Base-by-base conservation (phyloP, 2,329 filamentous ascomycete genomes). In the Fusarium hainanense region DNA sequence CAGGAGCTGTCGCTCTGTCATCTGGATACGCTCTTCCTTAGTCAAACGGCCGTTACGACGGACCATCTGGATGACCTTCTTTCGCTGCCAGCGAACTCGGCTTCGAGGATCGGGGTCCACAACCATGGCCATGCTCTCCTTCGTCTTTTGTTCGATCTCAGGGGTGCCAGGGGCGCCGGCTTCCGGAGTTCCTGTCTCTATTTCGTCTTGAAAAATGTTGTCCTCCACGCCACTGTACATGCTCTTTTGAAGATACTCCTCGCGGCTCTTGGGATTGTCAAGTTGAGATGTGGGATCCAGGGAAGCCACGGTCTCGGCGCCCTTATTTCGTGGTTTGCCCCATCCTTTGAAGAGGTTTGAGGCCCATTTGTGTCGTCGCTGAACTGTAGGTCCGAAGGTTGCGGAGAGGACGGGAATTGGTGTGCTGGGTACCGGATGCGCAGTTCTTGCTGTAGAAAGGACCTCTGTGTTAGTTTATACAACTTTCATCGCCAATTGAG, bases 11-110 rank as follows among this genome's bases (percentile, higher is more conserved):
- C 87, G 83, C 79, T 91, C 89, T 11, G 85, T 84, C 72, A 90
- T 89, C 76, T 88, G 87, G 64, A 98, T 87, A 57, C 87, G 84
- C 74, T 94, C 88, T 52, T 86, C 83, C 68, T 88, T 88, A 20
- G 89, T 83, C 71, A 85, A 75, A 14, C 72, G 63, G 56, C 81
- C 83, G 49, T 91, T 85, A 66, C 87, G 87, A 54, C 86, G 87
- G 50, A 98, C 85, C 79, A 92, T 88, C 71, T 92, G 89, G 58
- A 95, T 91, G 42, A 97, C 88, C 86, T 94, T 93, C 80, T 91
- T 93, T 75, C 93, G 87, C 82, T 97, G 90, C 89, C 92, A 97
- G 61, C 90, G 87, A 56, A 89, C 83, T 61, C 94, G 88, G 60
- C 85, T 85, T 46, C 85, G 81, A 18, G 94, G 94, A 71, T 92